Evolutionary conservation across 1,139 yeast species (phyloP).

Genomic region (Blastobotrys illinoisensis): DNA sequence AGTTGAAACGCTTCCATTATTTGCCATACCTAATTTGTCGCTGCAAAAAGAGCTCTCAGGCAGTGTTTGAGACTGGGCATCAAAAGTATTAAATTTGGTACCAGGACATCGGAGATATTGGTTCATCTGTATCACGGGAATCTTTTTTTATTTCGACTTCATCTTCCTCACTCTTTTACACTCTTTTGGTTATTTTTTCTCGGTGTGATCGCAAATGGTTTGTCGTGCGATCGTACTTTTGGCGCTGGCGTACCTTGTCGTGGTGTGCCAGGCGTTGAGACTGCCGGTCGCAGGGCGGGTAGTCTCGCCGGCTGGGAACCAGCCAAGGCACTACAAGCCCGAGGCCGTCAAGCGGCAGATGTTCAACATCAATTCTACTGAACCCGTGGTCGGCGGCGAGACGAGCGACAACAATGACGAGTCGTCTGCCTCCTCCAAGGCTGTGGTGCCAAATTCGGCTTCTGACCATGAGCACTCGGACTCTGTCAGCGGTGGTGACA

Average conservation of each 20-base stretch:
- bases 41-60: not conserved
- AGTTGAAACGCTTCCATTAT: not conserved
- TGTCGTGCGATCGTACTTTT: constrained; percentile 2
- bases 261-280: not conserved
- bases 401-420: not conserved
- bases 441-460: constrained; percentile 2
- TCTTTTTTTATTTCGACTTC: constrained; percentile 2
- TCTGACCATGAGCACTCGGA: not conserved
- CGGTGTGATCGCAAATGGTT: not conserved
- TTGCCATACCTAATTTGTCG: not conserved
- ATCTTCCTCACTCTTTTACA: constrained; percentile 2
- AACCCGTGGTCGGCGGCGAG: not conserved
- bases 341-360: constrained; percentile 15
- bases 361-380: constrained; percentile 9
- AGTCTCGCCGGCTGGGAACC: not conserved
- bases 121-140: constrained; percentile 4
- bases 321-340: constrained; percentile 16
- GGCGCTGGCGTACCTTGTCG: not conserved
- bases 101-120: not conserved
- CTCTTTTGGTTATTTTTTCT: constrained; percentile 2
- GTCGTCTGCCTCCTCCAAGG: not conserved
- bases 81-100: not conserved
- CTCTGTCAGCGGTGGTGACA: not conserved
- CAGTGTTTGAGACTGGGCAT: not conserved
- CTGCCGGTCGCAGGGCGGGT: constrained; percentile 1